phyloP scores from a whole-genome alignment of 139 green algal genomes.

The Chlorella vulgaris region DNA sequence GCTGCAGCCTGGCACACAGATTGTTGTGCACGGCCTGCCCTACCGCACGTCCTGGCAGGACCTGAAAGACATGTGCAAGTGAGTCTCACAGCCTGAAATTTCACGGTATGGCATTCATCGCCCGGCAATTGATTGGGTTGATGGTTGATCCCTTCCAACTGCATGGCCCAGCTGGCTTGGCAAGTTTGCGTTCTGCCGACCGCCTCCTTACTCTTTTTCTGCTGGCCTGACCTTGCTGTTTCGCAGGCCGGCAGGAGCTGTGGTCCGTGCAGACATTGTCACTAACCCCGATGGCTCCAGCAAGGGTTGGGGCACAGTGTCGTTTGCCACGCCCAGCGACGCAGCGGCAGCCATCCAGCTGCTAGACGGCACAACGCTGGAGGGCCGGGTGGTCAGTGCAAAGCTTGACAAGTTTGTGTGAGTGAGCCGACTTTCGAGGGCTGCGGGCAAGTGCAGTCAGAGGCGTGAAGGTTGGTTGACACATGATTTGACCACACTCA shows the following conservation, averaged over 20 bases:
- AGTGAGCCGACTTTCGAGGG: neutral
- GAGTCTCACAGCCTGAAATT: neutral
- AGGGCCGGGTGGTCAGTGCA: conserved; percentile 41
- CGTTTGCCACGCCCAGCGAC: conserved; percentile 66
- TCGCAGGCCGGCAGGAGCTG: conserved; percentile 40
- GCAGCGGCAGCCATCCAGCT: conserved; percentile 66
- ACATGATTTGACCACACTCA: too few species aligned
- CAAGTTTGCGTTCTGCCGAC: too few species aligned
- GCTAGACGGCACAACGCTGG: conserved; percentile 40
- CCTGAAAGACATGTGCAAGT: conserved; percentile 63
- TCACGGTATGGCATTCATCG: too few species aligned
- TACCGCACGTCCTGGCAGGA: conserved; percentile 62
- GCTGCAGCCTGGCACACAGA: conserved; percentile 45
- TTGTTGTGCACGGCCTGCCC: conserved; percentile 75
- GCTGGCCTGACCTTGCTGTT: too few species aligned
- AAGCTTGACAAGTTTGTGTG: conserved; percentile 47
- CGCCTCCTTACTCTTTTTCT: too few species aligned
- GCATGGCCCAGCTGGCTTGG: too few species aligned
- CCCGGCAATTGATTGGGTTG: too few species aligned
- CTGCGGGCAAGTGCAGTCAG: neutral
- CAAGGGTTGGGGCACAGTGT: conserved; percentile 83
- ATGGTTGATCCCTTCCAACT: too few species aligned
- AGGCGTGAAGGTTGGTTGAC: neutral
- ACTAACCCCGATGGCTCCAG: conserved; percentile 45
- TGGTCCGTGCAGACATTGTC: conserved; percentile 57